Conservation (phyloP, 371 early-diverging fungal species). For the Mucor lusitanicus region DNA sequence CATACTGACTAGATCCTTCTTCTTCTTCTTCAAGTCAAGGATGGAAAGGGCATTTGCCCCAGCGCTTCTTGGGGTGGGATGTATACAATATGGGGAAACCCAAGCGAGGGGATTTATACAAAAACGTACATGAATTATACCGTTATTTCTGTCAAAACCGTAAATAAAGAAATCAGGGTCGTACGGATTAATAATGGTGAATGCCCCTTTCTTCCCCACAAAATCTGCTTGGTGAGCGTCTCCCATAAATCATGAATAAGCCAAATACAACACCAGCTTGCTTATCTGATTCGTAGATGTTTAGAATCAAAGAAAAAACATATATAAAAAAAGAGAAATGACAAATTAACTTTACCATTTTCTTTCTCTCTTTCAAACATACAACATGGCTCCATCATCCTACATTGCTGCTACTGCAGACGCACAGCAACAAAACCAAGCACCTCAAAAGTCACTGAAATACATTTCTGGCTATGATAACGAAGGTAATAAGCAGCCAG, state of each 20-base stretch:
- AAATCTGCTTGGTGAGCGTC: not conserved
- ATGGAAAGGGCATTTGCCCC: not conserved
- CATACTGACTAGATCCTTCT: too few relatives aligned
- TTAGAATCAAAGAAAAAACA: not conserved
- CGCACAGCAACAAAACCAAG: not conserved
- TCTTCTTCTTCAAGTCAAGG: too few relatives aligned
- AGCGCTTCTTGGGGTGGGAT: not conserved
- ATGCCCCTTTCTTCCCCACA: not conserved
- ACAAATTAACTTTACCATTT: not conserved
- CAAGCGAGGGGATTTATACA: not conserved
- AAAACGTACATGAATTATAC: not conserved
- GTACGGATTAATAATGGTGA: not conserved
- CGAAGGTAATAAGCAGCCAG: slow-evolving; percentile 22
- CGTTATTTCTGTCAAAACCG: not conserved
- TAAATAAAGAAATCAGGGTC: not conserved
- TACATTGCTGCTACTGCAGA: slow-evolving; percentile 77
- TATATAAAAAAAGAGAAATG: not conserved
- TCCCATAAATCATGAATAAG: not conserved
- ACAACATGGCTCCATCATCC: slow-evolving; percentile 75
- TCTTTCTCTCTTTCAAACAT: not conserved
- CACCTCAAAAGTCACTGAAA: not conserved
- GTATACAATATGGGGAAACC: not conserved
- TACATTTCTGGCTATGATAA: slow-evolving; percentile 17
- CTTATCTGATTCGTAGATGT: slow-evolving; percentile 1
- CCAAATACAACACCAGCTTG: not conserved